A percentile compares a stretch with the other conserved stretches of the same genome.
These are phyloP conservation scores for Themeda triandra DNA, from an alignment of 176 grass and related monocot species.

Conservation along the genomic window DNA sequence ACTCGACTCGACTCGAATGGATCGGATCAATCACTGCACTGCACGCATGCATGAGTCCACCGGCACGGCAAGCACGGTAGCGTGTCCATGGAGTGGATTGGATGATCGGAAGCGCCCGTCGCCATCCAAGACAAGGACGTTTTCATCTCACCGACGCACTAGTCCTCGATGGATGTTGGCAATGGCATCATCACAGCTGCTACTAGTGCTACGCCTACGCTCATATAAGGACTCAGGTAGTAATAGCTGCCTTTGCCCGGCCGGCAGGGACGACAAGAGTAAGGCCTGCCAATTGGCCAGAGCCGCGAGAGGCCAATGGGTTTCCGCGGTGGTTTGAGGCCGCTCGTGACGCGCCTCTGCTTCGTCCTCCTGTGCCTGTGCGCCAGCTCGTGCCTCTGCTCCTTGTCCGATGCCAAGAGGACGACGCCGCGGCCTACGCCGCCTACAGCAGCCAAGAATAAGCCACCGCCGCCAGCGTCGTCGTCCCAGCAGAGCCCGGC, in stretches of 20 bases:
- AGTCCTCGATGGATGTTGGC: background rate
- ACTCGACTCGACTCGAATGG: too few species aligned
- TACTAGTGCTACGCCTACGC: background rate
- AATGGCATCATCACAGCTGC: background rate
- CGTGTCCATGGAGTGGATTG: background rate
- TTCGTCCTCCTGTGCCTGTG: background rate
- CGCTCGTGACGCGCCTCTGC: background rate
- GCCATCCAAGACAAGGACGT: conserved; percentile 14
- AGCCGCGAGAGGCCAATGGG: background rate
- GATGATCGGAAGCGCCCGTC: background rate
- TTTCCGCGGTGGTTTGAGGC: background rate
- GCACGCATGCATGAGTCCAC: background rate
- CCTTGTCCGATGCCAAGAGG: background rate
- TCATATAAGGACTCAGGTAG: background rate
- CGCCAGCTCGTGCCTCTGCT: background rate
- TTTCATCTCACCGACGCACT: background rate
- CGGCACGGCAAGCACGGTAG: conserved; percentile 4
- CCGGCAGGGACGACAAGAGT: background rate
- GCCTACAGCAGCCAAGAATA: background rate
- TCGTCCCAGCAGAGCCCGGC: background rate
- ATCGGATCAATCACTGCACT: background rate
- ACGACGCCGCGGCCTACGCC: background rate
- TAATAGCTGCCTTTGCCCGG: background rate
- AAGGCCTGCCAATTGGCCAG: background rate
- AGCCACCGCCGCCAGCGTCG: background rate